Evolutionary conservation across 2,329 filamentous ascomycete genomes (phyloP), one percentile per base, ranked within the genome.

Genomic region (Thelonectria blattea): DNA sequence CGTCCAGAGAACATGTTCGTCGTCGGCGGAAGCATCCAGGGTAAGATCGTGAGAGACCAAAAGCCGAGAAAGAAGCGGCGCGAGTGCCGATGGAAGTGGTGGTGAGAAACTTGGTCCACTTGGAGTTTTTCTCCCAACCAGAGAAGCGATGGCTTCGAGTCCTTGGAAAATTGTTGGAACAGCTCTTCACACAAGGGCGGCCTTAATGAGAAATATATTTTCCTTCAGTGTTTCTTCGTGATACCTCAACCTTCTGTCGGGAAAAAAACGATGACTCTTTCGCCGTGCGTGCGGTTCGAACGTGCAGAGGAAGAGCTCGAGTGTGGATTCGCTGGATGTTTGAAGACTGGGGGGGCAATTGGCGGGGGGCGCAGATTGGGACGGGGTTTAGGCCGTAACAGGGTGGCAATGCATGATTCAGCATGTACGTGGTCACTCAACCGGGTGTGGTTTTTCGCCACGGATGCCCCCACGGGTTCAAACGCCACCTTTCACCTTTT

Each of bases 241-340:
- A 34, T 34, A 34, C 32, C n/a, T n/a, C 32, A 34, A 27, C 27
- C 2, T 7, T 30, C 27, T 30, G 27, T 30, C 27, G 27, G 27
- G 27, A 32, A 56, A 50, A n/a, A 6, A 3, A 34, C 22, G 46
- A 63, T 63, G 61, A 63, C 61, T 63, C 61, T 47, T 60, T 60
- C 49, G 49, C 61, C 61, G 61, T 47, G 51, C 53, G 59, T 57
- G 58, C 37, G 58, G 27, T 10, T 30, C 49, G 30, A 45, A 27
- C 30, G 46, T 37, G 49, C 32, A 17, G 17, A 39, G 30, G 39
- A 55, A n/a, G 51, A 59, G 46, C 51, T 56, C 37, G 51, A 57
- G 53, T n/a, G 41, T 43, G 17, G 20, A 17, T 42, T 42, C 39
- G 39, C 39, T 17, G 39, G 14, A 15, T 20, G 17, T 43, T 57